These are phyloP conservation scores for Pichia cactophila DNA, from an alignment of 1,139 yeast genomes.

Conservation along the genomic window DNA sequence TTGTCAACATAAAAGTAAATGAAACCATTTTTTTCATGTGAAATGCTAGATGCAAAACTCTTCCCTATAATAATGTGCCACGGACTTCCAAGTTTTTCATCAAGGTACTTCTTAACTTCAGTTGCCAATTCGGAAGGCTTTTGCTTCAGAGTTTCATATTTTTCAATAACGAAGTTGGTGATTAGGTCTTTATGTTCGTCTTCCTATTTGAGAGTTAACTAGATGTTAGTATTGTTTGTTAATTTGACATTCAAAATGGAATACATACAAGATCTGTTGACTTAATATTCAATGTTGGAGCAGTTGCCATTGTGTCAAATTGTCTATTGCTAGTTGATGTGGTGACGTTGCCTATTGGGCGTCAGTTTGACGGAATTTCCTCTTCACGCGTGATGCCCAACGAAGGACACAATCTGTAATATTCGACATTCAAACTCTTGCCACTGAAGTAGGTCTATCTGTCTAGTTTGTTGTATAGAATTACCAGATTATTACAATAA, in stretches of 20 bases:
- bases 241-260: neutral
- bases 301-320: neutral
- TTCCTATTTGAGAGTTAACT: conserved; percentile 25
- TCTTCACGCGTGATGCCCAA: too few relatives aligned
- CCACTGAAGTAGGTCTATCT: too few relatives aligned
- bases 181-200: conserved; percentile 55
- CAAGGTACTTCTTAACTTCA: conserved; percentile 67
- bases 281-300: neutral
- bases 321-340: neutral
- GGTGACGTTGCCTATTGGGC: too few relatives aligned
- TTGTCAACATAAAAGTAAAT: conserved; percentile 79
- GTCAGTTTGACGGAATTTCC: neutral
- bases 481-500: too few relatives aligned
- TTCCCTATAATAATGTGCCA: conserved; percentile 97
- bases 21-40: conserved; percentile 78
- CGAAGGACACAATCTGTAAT: too few relatives aligned
- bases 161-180: conserved; percentile 50
- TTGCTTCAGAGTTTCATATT: conserved; percentile 37
- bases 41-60: conserved; percentile 87
- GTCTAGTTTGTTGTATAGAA: too few relatives aligned
- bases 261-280: conserved; percentile 9
- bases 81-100: conserved; percentile 62
- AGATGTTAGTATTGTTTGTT: neutral
- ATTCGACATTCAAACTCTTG: too few relatives aligned
- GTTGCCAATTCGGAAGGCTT: conserved; percentile 76